Evolutionary conservation across 352 stramenopile genomes (phyloP), one percentile per base, ranked within the genome.

Genomic region (Pseudoperonospora humuli): DNA sequence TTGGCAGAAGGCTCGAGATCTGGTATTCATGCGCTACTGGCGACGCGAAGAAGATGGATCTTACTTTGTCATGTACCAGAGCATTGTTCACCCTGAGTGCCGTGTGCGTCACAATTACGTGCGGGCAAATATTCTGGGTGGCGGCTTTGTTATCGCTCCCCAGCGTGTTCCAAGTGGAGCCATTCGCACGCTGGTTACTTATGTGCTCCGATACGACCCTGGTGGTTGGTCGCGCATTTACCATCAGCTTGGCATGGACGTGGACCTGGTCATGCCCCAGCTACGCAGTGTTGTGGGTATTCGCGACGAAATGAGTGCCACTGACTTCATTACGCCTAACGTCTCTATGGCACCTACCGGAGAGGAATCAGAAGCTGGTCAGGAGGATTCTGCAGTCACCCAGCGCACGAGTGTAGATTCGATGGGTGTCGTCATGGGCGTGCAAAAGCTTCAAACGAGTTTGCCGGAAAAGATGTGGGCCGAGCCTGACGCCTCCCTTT

Each of bases 41-140:
- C 71, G 82, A 11, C 77, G 80, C 14, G 82, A 93, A 54, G 82
- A 93, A 57, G 82, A 93, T 47, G 82, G 82, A 13, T 91, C 79
- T 26, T 93, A 89, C 54, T 92, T 93, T 56, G 79, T 93, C 66
- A 93, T 93, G 79, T 93, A 89, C 65, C 80, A 93, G 61, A 90
- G 76, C 44, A 81, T 89, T 31, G 75, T 85, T 33, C 82, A 93
- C 50, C 79, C 82, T 0, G 80, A 93, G 45, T 90, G 79, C 33
- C 79, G 80, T 26, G 77, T 92, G 54, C 77, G 82, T 20, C 79
- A 91, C 60, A 91, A 92, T 50, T 93, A 79, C 45, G 79, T 93
- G 33, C 82, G 82, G 17, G 82, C 79, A 2, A 86, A 77, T 11
- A 45, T 93, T 6, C 52, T 92, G 2, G 81, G 78, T 20, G 82